Percentiles rank a stretch among this genome's conserved stretches.
These are phyloP conservation scores for Nicotiana noctiflora DNA, from an alignment of 257 asterid genomes.

Conservation along the genomic window DNA sequence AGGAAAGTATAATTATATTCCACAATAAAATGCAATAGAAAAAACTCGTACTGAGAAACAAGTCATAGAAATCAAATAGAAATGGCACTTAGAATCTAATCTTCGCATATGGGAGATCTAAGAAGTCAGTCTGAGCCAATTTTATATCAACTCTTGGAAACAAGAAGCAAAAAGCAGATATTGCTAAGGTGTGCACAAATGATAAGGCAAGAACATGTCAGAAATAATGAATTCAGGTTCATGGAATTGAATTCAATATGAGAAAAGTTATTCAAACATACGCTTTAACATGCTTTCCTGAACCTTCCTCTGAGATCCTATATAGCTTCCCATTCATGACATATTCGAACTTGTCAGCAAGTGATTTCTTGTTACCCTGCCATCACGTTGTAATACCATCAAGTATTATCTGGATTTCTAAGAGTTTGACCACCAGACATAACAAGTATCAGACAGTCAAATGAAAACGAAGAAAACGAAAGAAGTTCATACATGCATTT, in stretches of 20 bases:
- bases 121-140: background rate
- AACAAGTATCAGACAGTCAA: background rate
- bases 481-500: background rate
- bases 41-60: background rate
- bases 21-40: background rate
- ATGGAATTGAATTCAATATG: background rate
- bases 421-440: background rate
- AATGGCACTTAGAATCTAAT: background rate
- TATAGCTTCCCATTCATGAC: constrained; percentile 88
- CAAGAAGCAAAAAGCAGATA: background rate
- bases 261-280: constrained; percentile 23
- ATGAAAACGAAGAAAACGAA: background rate
- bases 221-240: background rate
- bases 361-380: constrained; percentile 68
- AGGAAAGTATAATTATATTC: background rate
- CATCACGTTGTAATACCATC: constrained; percentile 8
- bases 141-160: background rate
- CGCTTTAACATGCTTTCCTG: constrained; percentile 59
- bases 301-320: constrained; percentile 61
- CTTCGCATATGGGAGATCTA: background rate
- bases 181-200: background rate
- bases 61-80: background rate
- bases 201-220: background rate
- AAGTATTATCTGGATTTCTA: background rate
- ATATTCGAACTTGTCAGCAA: constrained; percentile 80